These are phyloP conservation scores for Gyromitra esculenta DNA, from an alignment of 2,329 filamentous ascomycete genomes.

Conservation along the genomic window DNA sequence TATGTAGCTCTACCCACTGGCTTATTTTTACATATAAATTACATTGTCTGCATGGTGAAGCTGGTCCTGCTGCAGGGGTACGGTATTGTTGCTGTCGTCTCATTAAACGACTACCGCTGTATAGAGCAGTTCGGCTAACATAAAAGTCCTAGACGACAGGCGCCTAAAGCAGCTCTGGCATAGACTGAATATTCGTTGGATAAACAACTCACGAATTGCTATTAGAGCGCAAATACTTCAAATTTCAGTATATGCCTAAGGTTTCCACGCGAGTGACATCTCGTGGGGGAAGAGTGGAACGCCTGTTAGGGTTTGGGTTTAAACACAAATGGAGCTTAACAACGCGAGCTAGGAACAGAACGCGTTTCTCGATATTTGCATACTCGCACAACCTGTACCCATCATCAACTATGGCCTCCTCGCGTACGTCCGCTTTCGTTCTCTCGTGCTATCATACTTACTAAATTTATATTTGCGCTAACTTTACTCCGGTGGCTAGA, in stretches of 20 bases:
- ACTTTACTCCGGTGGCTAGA: conserved; percentile 33
- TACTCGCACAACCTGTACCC: neutral
- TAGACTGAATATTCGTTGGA: too few species aligned
- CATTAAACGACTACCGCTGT: too few species aligned
- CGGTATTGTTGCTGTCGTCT: too few species aligned
- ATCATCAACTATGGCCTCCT: conserved; percentile 25
- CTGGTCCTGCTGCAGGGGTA: too few species aligned
- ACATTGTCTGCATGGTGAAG: too few species aligned
- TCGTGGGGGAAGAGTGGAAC: neutral
- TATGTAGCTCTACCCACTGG: too few species aligned
- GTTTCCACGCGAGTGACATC: neutral
- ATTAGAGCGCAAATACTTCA: too few species aligned
- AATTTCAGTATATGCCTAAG: neutral
- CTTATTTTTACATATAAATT: too few species aligned
- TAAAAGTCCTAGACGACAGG: too few species aligned
- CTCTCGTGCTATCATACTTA: neutral
- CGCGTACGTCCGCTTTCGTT: conserved; percentile 8
- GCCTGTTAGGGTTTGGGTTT: neutral
- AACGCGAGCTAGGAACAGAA: conserved; percentile 10
- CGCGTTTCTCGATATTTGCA: conserved; percentile 20
- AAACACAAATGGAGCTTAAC: conserved; percentile 7
- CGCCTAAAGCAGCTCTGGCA: too few species aligned
- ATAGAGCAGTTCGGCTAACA: too few species aligned
- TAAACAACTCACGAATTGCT: too few species aligned
- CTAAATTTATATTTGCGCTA: neutral